Conservation (phyloP, 2,329 filamentous ascomycete species). For the Colletotrichum shisoi region DNA sequence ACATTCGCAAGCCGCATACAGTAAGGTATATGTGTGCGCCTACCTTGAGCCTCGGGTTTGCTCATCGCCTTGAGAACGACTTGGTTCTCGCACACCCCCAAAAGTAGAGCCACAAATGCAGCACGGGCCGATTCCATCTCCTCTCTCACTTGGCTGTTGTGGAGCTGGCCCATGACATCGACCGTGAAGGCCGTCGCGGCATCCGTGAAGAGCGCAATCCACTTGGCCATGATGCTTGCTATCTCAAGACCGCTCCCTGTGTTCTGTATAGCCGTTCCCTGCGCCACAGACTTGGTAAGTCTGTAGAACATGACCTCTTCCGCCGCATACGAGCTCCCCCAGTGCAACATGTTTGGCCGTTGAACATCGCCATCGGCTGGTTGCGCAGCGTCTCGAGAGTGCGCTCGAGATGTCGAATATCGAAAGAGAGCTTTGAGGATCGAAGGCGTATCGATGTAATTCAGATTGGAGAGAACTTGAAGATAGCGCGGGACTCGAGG, state of each 20-base stretch:
- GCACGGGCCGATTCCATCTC: conserved; percentile 69
- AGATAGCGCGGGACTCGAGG: conserved; percentile 68
- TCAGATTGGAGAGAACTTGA: conserved; percentile 60
- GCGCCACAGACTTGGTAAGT: conserved; percentile 83
- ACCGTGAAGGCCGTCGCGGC: conserved; percentile 59
- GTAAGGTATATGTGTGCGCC: conserved; percentile 30
- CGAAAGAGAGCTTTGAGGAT: conserved; percentile 64
- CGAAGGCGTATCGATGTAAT: conserved; percentile 62
- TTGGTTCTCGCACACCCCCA: conserved; percentile 68
- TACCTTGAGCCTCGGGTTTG: conserved; percentile 63
- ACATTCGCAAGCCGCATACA: background rate
- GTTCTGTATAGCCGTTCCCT: conserved; percentile 58
- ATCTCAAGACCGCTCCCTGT: conserved; percentile 60
- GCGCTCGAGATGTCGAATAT: conserved; percentile 62
- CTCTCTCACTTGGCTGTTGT: conserved; percentile 57
- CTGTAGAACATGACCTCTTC: conserved; percentile 95
- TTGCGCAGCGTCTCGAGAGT: conserved; percentile 44
- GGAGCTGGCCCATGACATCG: conserved; percentile 58
- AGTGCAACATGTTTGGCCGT: conserved; percentile 48
- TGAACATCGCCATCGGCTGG: conserved; percentile 11
- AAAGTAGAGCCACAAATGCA: conserved; percentile 69
- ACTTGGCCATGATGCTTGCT: conserved; percentile 60
- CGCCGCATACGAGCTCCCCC: conserved; percentile 66
- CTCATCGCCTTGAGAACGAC: conserved; percentile 63
- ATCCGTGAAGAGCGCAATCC: conserved; percentile 66